Conservation (phyloP, 495 filamentous ascomycete genomes). For the Platismatia glauca region DNA sequence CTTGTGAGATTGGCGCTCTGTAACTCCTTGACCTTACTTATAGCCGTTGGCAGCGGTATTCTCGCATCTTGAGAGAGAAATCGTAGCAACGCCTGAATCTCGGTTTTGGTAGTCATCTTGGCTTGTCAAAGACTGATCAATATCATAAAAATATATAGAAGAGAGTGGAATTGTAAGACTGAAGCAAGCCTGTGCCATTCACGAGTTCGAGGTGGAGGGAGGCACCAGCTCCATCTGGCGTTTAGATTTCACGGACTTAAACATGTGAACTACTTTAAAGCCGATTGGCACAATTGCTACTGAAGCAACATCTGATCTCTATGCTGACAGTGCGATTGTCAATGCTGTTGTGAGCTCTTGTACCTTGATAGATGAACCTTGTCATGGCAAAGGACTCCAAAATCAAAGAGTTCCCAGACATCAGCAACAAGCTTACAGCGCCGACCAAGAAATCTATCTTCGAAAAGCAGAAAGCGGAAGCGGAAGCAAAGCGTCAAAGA, state of each 20-base stretch:
- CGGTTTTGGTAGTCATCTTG: conserved; percentile 32
- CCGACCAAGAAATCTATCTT: conserved; percentile 83
- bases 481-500: conserved; percentile 79
- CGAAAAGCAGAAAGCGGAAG: conserved; percentile 86
- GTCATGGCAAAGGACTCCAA: conserved; percentile 39
- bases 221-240: neutral
- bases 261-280: neutral
- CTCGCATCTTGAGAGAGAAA: conserved; percentile 69
- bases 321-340: neutral
- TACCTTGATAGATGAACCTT: neutral
- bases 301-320: neutral
- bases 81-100: conserved; percentile 64
- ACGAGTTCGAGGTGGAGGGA: neutral
- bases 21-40: conserved; percentile 58
- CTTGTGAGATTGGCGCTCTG: conserved; percentile 54
- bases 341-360: neutral
- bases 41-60: conserved; percentile 58
- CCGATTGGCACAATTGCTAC: neutral
- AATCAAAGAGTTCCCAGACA: conserved; percentile 66
- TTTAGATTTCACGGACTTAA: too few relatives aligned
- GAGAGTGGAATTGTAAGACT: neutral
- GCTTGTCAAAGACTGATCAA: neutral
- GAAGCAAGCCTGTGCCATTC: neutral
- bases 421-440: conserved; percentile 72
- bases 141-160: neutral